Conservation (phyloP, 768 basidiomycete species). For the Russula olivacea region DNA sequence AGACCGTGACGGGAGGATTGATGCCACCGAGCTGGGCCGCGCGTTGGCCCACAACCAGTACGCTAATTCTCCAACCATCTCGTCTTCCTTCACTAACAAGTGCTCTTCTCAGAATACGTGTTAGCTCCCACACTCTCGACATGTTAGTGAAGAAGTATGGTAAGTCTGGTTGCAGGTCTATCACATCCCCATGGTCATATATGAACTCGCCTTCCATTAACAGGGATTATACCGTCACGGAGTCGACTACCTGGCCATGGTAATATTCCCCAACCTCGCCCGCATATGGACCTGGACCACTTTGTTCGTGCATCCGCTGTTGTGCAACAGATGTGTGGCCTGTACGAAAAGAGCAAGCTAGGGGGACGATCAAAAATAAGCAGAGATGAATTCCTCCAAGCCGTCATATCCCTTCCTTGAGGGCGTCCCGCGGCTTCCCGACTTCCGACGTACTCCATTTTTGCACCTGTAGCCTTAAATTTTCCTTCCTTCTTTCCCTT, state of each 20-base stretch:
- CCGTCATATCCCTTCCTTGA: constrained; percentile 13
- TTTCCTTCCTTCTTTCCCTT: background rate
- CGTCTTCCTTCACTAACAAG: background rate
- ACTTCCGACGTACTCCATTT: background rate
- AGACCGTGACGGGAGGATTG: constrained; percentile 4
- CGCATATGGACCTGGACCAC: constrained; percentile 1
- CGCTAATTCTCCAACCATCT: background rate
- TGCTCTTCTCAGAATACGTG: background rate
- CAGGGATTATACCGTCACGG: background rate
- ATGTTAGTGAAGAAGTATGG: constrained; percentile 14
- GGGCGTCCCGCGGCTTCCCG: background rate
- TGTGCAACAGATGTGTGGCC: background rate
- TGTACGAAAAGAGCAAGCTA: background rate
- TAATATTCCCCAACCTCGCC: background rate
- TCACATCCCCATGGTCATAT: background rate
- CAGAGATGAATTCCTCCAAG: constrained; percentile 10
- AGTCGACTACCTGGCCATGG: background rate
- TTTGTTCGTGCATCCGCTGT: constrained; percentile 12
- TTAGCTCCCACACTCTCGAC: background rate
- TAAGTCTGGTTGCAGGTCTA: background rate
- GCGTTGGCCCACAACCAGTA: constrained; percentile 11
- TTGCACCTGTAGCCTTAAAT: background rate
- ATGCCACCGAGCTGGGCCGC: background rate
- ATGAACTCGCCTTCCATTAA: background rate
- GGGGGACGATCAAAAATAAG: background rate